These are phyloP conservation scores for Daldinia grandis DNA, from an alignment of 495 filamentous ascomycete genomes.

Conservation along the genomic window DNA sequence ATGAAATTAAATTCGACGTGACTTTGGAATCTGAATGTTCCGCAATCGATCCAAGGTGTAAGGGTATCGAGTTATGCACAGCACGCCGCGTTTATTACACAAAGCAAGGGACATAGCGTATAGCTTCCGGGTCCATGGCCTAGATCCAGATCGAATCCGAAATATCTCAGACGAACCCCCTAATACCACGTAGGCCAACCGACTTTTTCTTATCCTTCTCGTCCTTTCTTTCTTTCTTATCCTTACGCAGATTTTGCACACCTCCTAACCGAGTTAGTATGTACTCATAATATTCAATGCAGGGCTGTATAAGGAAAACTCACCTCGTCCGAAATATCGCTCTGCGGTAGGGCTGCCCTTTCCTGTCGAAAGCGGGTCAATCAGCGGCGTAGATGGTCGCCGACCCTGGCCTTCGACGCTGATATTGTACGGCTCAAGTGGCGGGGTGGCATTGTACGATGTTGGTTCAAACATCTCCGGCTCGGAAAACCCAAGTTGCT, in stretches of 20 bases:
- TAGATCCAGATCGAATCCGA: background rate
- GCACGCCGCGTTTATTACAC: background rate
- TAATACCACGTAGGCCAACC: slow-evolving; percentile 59
- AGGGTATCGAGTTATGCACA: slow-evolving; percentile 4
- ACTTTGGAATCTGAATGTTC: background rate
- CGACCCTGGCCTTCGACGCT: slow-evolving; percentile 13
- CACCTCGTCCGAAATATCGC: slow-evolving; percentile 56
- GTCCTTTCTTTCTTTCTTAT: slow-evolving; percentile 58
- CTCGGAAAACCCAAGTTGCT: slow-evolving; percentile 49
- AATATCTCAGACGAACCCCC: slow-evolving; percentile 58
- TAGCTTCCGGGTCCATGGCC: background rate
- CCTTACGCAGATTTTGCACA: slow-evolving; percentile 64
- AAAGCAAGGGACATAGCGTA: background rate
- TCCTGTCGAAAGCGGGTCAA: slow-evolving; percentile 28
- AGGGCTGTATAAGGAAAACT: slow-evolving; percentile 23
- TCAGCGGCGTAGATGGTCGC: slow-evolving; percentile 46
- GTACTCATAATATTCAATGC: slow-evolving; percentile 17
- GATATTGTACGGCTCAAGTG: slow-evolving; percentile 44
- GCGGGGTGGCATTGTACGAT: slow-evolving; percentile 48
- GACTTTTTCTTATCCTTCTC: slow-evolving; percentile 64
- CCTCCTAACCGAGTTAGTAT: slow-evolving; percentile 58
- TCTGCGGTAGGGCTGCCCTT: slow-evolving; percentile 55
- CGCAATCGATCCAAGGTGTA: background rate
- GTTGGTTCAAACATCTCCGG: slow-evolving; percentile 46
- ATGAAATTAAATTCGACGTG: background rate